These are phyloP conservation scores for Nepenthes alata DNA, from an alignment of 179 eudicot genomes.

Conservation along the genomic window DNA sequence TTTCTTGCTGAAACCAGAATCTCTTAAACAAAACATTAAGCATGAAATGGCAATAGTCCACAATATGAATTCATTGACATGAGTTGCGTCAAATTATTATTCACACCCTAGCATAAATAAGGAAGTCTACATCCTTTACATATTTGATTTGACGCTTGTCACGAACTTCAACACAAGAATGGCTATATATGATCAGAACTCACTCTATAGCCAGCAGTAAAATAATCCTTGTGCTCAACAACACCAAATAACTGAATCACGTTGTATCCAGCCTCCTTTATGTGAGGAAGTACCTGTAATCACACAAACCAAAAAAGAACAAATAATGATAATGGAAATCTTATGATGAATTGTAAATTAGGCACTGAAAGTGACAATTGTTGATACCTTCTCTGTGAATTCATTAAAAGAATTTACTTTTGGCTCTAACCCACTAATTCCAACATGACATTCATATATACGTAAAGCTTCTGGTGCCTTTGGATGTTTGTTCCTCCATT, in stretches of 20 bases:
- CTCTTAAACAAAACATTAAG: no score
- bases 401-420: slow-evolving; percentile 68
- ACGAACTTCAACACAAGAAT: neutral
- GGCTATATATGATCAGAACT: slow-evolving; percentile 20
- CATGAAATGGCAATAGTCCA: no score
- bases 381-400: slow-evolving; percentile 64
- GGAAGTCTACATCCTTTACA: neutral
- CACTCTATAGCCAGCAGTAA: slow-evolving; percentile 88
- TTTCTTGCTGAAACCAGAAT: no score
- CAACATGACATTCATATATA: slow-evolving; percentile 90
- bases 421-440: slow-evolving; percentile 76
- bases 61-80: no score
- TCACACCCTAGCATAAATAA: no score
- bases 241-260: slow-evolving; percentile 86
- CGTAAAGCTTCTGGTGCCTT: slow-evolving; percentile 65
- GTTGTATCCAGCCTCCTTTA: slow-evolving; percentile 88
- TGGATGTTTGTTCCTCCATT: slow-evolving; percentile 67
- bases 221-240: slow-evolving; percentile 96
- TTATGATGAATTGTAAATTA: slow-evolving; percentile 1
- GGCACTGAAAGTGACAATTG: neutral
- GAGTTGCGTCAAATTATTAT: no score
- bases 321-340: slow-evolving; percentile 4
- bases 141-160: neutral
- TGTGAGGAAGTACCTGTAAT: slow-evolving; percentile 65
- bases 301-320: slow-evolving; percentile 1